phyloP scores from a whole-genome alignment of 352 stramenopile genomes.

The Phytophthora pini region DNA sequence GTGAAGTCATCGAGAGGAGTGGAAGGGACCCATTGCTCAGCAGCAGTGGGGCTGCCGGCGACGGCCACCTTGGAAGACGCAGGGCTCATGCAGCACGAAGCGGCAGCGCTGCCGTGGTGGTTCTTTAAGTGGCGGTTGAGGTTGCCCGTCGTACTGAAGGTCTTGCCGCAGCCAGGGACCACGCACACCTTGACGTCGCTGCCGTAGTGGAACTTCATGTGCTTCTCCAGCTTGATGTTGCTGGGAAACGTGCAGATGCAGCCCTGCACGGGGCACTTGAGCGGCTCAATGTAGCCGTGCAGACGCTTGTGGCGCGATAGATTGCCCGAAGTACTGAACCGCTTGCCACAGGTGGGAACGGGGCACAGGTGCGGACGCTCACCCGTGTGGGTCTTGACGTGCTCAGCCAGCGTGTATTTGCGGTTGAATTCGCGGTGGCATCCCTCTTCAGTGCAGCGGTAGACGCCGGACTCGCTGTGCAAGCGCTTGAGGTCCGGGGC shows the following conservation, averaged over 20 bases:
- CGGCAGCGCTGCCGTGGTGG: conserved; percentile 25
- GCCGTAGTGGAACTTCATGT: conserved; percentile 62
- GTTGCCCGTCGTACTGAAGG: conserved; percentile 55
- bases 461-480: conserved; percentile 23
- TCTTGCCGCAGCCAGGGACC: conserved; percentile 44
- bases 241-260: conserved; percentile 44
- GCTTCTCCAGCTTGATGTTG: conserved; percentile 60
- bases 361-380: conserved; percentile 49
- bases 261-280: conserved; percentile 32
- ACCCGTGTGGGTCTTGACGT: conserved; percentile 76
- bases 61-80: conserved; percentile 8
- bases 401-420: conserved; percentile 70
- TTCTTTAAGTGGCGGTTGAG: conserved; percentile 52
- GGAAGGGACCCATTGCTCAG: conserved; percentile 25
- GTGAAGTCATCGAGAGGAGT: conserved; percentile 18
- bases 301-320: conserved; percentile 50
- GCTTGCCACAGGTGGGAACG: conserved; percentile 41
- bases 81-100: conserved; percentile 19
- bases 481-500: conserved; percentile 22
- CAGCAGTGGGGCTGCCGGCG: conserved; percentile 30
- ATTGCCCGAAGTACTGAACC: conserved; percentile 56
- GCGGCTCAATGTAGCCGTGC: conserved; percentile 43
- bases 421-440: conserved; percentile 62
- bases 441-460: conserved; percentile 25
- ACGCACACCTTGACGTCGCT: conserved; percentile 45